These are phyloP conservation scores for Trichoderma harzianum DNA, from an alignment of 2,329 filamentous ascomycete genomes.

Conservation along the genomic window DNA sequence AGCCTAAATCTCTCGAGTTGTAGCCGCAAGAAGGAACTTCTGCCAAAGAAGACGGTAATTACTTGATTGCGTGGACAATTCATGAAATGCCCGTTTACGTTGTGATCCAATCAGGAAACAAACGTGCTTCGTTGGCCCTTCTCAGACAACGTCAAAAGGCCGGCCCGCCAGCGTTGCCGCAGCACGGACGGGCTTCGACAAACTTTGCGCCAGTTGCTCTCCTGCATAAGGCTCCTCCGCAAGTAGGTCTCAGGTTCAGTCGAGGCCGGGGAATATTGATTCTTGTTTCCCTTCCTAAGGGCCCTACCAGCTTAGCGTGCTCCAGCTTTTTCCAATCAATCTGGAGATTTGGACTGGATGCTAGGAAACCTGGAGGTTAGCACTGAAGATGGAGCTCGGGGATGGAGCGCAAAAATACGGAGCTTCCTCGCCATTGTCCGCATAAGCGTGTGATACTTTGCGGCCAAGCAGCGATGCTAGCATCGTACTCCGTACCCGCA, in stretches of 20 bases:
- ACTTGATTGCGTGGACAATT: not conserved
- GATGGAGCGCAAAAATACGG: not conserved
- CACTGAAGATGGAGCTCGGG: not conserved
- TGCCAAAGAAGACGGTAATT: not conserved
- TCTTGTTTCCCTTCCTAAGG: not conserved
- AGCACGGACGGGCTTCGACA: not conserved
- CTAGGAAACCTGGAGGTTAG: not conserved
- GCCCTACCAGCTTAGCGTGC: not conserved
- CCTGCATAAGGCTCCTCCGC: not conserved
- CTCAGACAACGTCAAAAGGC: not conserved
- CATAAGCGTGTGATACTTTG: not conserved
- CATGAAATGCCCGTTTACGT: not conserved
- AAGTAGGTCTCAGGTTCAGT: constrained; percentile 12
- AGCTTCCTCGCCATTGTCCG: not conserved
- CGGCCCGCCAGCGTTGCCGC: not conserved
- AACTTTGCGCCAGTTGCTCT: constrained; percentile 4
- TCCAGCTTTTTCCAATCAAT: not conserved
- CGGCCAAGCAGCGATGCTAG: not conserved
- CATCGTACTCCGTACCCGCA: not conserved
- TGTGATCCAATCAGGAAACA: not conserved
- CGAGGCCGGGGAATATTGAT: not conserved
- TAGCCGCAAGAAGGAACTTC: not conserved
- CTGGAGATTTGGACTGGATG: not conserved
- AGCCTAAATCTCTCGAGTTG: not conserved
- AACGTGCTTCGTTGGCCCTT: not conserved